Conservation (phyloP, 306 rosid genomes). For the Astragalus glycyphyllos region DNA sequence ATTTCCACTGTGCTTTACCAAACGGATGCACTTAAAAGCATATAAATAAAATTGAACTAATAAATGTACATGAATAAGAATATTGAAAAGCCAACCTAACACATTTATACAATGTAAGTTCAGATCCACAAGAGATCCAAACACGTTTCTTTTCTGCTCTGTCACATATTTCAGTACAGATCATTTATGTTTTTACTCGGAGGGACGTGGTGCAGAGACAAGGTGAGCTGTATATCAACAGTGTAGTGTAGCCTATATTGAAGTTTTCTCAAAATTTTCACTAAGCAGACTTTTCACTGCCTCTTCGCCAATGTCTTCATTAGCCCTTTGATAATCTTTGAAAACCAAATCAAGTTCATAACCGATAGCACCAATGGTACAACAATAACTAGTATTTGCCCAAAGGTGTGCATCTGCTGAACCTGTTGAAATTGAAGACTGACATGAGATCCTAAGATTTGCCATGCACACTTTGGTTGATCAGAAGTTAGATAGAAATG, state of each 20-base stretch:
- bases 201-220: slow-evolving; percentile 16
- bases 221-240: slow-evolving; percentile 37
- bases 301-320: slow-evolving; percentile 90
- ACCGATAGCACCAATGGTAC: slow-evolving; percentile 72
- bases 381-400: slow-evolving; percentile 60
- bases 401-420: slow-evolving; percentile 65
- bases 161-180: slow-evolving; percentile 37
- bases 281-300: slow-evolving; percentile 55
- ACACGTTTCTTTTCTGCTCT: slow-evolving; percentile 39
- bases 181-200: slow-evolving; percentile 28
- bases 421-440: slow-evolving; percentile 59
- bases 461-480: slow-evolving; percentile 13
- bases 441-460: slow-evolving; percentile 12
- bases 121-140: slow-evolving; percentile 48
- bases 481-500: slow-evolving; percentile 21
- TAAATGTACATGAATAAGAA: slow-evolving; percentile 35
- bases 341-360: slow-evolving; percentile 95
- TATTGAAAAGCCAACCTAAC: slow-evolving; percentile 33
- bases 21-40: not conserved
- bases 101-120: slow-evolving; percentile 49
- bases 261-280: slow-evolving; percentile 37
- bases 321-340: slow-evolving; percentile 80
- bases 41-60: slow-evolving; percentile 4
- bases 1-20: not conserved
- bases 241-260: slow-evolving; percentile 39